Evolutionary conservation across 1,284 basidiomycete genomes (phyloP).

Genomic region (Cystobasidiaceae sp.): DNA sequence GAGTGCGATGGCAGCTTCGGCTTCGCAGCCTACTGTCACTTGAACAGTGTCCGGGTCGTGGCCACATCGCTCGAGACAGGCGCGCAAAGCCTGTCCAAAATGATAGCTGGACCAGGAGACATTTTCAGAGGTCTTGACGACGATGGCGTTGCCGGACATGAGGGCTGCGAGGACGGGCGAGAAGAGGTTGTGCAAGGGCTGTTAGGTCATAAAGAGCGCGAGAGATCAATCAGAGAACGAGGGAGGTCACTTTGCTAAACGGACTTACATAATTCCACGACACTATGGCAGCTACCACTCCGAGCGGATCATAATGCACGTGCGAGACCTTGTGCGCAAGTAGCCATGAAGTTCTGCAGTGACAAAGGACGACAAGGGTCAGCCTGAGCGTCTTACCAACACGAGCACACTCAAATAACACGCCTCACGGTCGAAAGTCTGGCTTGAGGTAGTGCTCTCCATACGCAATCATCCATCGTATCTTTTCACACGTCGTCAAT

Average conservation of each 20-base stretch:
- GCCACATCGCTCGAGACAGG: constrained; percentile 69
- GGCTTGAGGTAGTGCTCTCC: constrained; percentile 70
- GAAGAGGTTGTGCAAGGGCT: constrained; percentile 88
- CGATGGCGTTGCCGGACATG: constrained; percentile 82
- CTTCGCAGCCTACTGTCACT: constrained; percentile 71
- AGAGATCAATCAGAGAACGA: no score
- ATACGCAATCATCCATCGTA: constrained; percentile 65
- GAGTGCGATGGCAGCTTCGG: constrained; percentile 74
- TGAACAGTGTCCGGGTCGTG: constrained; percentile 77
- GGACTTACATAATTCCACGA: constrained; percentile 64
- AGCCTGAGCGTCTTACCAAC: no score
- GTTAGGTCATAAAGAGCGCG: neutral
- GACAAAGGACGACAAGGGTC: neutral
- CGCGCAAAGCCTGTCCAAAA: constrained; percentile 70
- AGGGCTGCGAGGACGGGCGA: constrained; percentile 85
- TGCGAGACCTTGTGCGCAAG: constrained; percentile 72
- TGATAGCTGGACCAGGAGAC: constrained; percentile 76
- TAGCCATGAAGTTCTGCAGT: constrained; percentile 60
- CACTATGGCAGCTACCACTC: constrained; percentile 84
- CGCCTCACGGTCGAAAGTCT: constrained; percentile 56
- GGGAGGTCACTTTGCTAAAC: no score
- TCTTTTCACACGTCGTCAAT: constrained; percentile 75
- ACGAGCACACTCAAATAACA: no score
- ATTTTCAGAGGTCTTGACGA: constrained; percentile 82
- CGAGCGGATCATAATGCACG: constrained; percentile 87